These are phyloP conservation scores for Sugiyamaella chiloensis DNA, from an alignment of 805 yeast genomes.

Conservation along the genomic window DNA sequence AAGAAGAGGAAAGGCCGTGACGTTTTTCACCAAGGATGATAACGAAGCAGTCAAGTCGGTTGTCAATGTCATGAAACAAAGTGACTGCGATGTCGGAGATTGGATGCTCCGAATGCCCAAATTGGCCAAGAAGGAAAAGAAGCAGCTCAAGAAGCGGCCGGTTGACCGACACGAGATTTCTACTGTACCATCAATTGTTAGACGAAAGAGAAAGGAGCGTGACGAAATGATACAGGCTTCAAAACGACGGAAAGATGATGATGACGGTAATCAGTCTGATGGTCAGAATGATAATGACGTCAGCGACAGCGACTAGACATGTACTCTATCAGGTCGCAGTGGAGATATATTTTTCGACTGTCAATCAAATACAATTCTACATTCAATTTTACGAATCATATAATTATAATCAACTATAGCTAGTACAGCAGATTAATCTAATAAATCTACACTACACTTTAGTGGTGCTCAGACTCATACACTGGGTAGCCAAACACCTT, in stretches of 20 bases:
- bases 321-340: no score
- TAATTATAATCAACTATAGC: no score
- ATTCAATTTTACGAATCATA: no score
- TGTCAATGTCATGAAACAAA: slow-evolving; percentile 91
- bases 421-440: no score
- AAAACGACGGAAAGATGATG: slow-evolving; percentile 19
- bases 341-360: no score
- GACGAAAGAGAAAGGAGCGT: slow-evolving; percentile 58
- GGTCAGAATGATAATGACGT: no score
- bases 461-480: no score
- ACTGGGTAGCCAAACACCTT: slow-evolving; percentile 81
- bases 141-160: slow-evolving; percentile 53
- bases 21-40: slow-evolving; percentile 92
- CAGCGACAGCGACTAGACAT: no score
- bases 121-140: slow-evolving; percentile 60
- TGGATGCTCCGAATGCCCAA: slow-evolving; percentile 81
- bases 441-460: no score
- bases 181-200: slow-evolving; percentile 63
- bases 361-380: no score
- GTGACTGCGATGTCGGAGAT: slow-evolving; percentile 62
- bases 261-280: no score
- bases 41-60: slow-evolving; percentile 70
- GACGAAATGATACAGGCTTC: slow-evolving; percentile 57
- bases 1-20: slow-evolving; percentile 78
- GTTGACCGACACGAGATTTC: slow-evolving; percentile 70